Percentiles rank a stretch among this genome's conserved stretches.
Conservation (phyloP, 2,329 filamentous ascomycete species). For the Dactylellina parvicollis region DNA sequence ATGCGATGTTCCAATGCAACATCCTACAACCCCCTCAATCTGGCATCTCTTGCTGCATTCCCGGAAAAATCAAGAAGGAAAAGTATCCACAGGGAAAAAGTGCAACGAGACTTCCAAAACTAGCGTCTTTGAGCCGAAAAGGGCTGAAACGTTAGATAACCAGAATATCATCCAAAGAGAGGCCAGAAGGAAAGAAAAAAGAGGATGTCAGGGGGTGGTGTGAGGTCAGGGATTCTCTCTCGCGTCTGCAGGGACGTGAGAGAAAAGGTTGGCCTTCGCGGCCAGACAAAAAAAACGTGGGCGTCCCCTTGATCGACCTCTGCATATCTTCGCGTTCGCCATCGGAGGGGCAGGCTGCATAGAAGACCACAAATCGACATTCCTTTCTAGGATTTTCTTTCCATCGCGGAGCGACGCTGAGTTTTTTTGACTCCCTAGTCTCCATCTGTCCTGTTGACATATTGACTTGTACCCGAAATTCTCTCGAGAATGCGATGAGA, state of each 20-base stretch:
- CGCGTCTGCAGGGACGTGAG: conserved; percentile 52
- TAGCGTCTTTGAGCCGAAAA: conserved; percentile 38
- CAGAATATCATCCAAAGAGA: conserved; percentile 24
- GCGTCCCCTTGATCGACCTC: conserved; percentile 43
- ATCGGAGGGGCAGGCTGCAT: conserved; percentile 41
- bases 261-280: conserved; percentile 21
- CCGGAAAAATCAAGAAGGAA: conserved; percentile 20
- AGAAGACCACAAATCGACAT: conserved; percentile 36
- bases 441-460: conserved; percentile 16
- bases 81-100: conserved; percentile 21
- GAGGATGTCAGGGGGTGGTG: conserved; percentile 28
- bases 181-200: conserved; percentile 16
- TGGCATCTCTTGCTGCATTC: conserved; percentile 35
- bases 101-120: conserved; percentile 35
- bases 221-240: conserved; percentile 43
- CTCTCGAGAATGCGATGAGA: conserved; percentile 45
- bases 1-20: conserved; percentile 35
- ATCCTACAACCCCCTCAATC: conserved; percentile 22
- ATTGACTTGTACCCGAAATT: conserved; percentile 13
- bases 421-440: conserved; percentile 27
- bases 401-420: conserved; percentile 47
- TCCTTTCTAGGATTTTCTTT: conserved; percentile 51
- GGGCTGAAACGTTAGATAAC: conserved; percentile 52
- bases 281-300: conserved; percentile 46
- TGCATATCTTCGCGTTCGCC: conserved; percentile 44